Percentiles rank a stretch among this genome's conserved stretches.
phyloP scores from a whole-genome alignment of 352 stramenopile genomes.

The Globisporangium acanthophoron region DNA sequence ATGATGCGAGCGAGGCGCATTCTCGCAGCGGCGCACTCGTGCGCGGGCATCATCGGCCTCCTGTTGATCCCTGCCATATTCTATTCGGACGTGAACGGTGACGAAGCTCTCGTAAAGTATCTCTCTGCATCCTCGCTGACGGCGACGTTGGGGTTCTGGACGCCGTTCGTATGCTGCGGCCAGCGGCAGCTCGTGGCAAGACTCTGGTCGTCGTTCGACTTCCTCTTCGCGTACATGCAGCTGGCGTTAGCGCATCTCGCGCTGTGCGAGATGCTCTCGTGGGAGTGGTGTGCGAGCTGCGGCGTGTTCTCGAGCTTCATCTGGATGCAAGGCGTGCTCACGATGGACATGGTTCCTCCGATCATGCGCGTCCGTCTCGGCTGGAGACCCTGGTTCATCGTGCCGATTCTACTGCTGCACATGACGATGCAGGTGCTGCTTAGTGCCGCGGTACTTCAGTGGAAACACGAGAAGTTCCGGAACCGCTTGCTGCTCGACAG shows the following conservation, averaged over 20 bases:
- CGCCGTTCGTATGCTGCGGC: background rate
- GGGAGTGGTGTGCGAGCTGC: conserved; percentile 2
- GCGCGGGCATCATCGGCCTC: background rate
- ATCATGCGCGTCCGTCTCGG: conserved; percentile 5
- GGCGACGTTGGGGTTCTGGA: conserved; percentile 2
- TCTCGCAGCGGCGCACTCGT: background rate
- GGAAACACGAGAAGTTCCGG: conserved; percentile 4
- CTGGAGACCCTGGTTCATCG: conserved; percentile 2
- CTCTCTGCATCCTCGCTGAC: background rate
- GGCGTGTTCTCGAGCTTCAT: conserved; percentile 7
- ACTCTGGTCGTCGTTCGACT: conserved; percentile 23
- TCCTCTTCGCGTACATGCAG: conserved; percentile 17
- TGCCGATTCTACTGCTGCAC: conserved; percentile 3
- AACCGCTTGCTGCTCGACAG: conserved; percentile 14
- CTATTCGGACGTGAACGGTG: no score
- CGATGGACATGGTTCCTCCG: conserved; percentile 17
- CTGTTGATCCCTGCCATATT: background rate
- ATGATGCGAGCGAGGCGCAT: background rate
- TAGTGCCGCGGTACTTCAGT: conserved; percentile 3
- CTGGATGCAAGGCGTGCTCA: conserved; percentile 20
- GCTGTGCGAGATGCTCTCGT: conserved; percentile 12
- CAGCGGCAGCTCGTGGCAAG: conserved; percentile 14
- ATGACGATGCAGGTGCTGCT: conserved; percentile 9
- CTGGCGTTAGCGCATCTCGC: conserved; percentile 6
- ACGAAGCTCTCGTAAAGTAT: no score